These are phyloP conservation scores for Cladosporium phlei DNA, from an alignment of 2,329 filamentous ascomycete species.

Conservation along the genomic window DNA sequence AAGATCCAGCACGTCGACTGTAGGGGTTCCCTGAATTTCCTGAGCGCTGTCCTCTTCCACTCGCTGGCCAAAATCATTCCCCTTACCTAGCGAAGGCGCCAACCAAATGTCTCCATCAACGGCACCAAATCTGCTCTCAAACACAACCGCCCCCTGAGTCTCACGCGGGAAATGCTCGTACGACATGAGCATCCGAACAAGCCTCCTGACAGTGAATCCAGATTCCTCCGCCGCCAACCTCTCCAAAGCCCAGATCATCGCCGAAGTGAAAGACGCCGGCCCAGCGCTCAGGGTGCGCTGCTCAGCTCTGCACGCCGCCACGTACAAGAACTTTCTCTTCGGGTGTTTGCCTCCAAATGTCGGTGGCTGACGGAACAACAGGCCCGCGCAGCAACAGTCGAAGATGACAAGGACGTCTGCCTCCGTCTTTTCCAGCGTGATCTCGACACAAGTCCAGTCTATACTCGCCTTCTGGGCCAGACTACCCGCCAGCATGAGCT, in stretches of 20 bases:
- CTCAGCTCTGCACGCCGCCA: constrained; percentile 6
- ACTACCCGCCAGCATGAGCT: background rate
- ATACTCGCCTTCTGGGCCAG: background rate
- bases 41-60: no score
- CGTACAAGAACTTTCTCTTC: constrained; percentile 3
- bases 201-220: background rate
- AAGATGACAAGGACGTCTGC: constrained; percentile 8
- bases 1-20: background rate
- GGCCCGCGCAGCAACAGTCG: constrained; percentile 5
- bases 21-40: background rate
- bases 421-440: background rate
- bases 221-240: background rate
- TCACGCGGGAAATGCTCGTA: background rate
- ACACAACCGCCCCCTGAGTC: background rate
- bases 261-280: constrained; percentile 5
- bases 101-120: constrained; percentile 3
- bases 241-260: constrained; percentile 5
- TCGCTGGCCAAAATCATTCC: background rate
- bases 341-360: background rate
- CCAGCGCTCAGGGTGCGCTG: background rate
- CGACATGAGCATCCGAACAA: background rate
- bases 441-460: constrained; percentile 7
- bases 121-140: background rate
- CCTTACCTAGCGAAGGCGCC: background rate
- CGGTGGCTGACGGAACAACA: background rate